These are phyloP conservation scores for Teratosphaeria zuluensis DNA, from an alignment of 2,329 filamentous ascomycete species.

Conservation along the genomic window DNA sequence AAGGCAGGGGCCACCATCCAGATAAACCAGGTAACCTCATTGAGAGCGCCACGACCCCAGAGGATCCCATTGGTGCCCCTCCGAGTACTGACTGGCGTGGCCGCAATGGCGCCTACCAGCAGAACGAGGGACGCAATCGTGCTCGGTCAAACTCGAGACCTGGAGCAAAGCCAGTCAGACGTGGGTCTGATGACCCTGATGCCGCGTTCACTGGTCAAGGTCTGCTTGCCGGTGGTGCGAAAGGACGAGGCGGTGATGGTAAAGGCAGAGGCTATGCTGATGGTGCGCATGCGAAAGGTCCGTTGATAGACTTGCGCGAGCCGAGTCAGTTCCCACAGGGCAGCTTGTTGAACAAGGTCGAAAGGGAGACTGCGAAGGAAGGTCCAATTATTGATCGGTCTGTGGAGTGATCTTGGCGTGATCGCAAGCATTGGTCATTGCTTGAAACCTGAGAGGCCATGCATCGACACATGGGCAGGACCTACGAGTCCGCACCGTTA, in stretches of 20 bases:
- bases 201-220: conserved; percentile 36
- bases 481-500: background rate
- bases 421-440: background rate
- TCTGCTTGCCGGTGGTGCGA: conserved; percentile 31
- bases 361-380: conserved; percentile 22
- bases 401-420: background rate
- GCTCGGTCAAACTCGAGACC: conserved; percentile 7
- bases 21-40: conserved; percentile 34
- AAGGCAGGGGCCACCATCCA: conserved; percentile 35
- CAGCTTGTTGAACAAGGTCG: conserved; percentile 38
- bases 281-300: conserved; percentile 34
- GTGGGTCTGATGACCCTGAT: conserved; percentile 1
- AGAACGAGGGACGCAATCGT: conserved; percentile 2
- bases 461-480: background rate
- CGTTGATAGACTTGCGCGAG: conserved; percentile 35
- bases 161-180: conserved; percentile 1
- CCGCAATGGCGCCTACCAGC: conserved; percentile 10
- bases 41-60: conserved; percentile 37
- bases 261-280: conserved; percentile 38
- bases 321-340: conserved; percentile 35
- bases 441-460: background rate
- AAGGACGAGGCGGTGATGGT: conserved; percentile 28
- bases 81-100: conserved; percentile 37
- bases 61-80: conserved; percentile 32
- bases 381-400: conserved; percentile 30